Base-by-base conservation (phyloP, 2,329 filamentous ascomycete species). In the Nothopassalora personata region DNA sequence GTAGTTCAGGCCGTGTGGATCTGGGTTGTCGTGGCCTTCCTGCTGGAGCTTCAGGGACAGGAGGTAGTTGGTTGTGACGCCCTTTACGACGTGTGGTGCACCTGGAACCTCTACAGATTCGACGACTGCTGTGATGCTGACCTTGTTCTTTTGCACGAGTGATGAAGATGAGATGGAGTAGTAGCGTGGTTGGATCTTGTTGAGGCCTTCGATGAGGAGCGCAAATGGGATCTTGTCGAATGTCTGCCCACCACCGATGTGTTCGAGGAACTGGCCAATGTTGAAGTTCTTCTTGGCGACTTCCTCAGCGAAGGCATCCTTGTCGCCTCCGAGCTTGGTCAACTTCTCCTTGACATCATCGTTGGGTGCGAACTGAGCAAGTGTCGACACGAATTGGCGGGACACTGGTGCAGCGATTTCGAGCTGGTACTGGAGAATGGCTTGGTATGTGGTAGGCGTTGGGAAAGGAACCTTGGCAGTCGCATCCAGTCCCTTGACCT, bases 151-250 rank as follows among this genome's bases (percentile, higher is more conserved):
- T 73, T 99, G 92, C 15, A 96, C 92, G 8, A 91, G 75, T 6
- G 94, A 97, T 0, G 94, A 97, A 1, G 95, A 99, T 1, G 94
- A 99, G 75, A 99, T 99, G 53, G 95, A 99, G 80, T 99, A 99
- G 82, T 97, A 99, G 53, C 94, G 90, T 43, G 94, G 93, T 76
- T 99, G 94, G 58, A 99, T 86, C 81, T 97, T 97, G 77, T 87
- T 90, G 62, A 99, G 77, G 65, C 91, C 89, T 80, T 99, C 94
- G 66, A 99, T 91, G 68, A 97, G 86, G 68, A 92, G 86, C 8
- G 94, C 96, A 78, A 99, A 97, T 15, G 94, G 95, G 57, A 97
- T 86, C 56, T 86, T 86, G 56, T 84, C 80, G 89, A 94, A 99
- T 60, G 85, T 85, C 75, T 89, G 79, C 52, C 88, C 86, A 34